phyloP scores from a whole-genome alignment of 1,139 yeast species.

The Lodderomyces theae region DNA sequence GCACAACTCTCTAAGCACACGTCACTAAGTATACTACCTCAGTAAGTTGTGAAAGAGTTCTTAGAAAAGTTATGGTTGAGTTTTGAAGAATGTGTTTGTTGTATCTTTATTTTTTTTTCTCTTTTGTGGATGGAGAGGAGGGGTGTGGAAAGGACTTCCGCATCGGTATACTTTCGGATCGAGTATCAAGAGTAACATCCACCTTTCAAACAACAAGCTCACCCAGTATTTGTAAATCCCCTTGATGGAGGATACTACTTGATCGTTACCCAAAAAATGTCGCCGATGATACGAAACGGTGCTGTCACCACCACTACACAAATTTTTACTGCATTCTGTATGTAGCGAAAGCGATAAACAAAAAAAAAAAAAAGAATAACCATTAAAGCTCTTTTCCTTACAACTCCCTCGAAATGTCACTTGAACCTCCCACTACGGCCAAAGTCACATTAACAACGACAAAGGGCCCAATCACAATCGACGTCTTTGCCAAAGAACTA shows the following conservation, averaged over 20 bases:
- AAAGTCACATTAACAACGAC: constrained; percentile 54
- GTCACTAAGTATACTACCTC: no score
- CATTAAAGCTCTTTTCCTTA: background rate
- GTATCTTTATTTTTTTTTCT: background rate
- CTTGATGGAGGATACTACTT: no score
- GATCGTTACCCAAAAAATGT: no score
- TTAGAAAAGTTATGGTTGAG: no score
- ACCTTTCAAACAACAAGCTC: no score
- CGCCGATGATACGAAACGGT: no score
- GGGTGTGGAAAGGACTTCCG: background rate
- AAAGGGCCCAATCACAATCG: constrained; percentile 60
- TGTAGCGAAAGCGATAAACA: no score
- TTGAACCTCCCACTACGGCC: constrained; percentile 64
- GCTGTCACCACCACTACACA: no score
- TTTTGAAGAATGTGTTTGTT: background rate
- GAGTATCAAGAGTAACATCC: constrained; percentile 1
- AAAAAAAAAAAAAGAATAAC: background rate
- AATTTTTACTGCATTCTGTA: no score
- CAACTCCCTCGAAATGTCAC: constrained; percentile 8
- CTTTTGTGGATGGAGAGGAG: background rate
- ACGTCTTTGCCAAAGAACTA: constrained; percentile 69
- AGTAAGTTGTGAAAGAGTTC: no score
- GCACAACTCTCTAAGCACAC: no score
- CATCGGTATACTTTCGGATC: background rate
- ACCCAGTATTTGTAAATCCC: no score